Conservation (phyloP, 2,329 filamentous ascomycete species). For the Fusarium caatingaense region DNA sequence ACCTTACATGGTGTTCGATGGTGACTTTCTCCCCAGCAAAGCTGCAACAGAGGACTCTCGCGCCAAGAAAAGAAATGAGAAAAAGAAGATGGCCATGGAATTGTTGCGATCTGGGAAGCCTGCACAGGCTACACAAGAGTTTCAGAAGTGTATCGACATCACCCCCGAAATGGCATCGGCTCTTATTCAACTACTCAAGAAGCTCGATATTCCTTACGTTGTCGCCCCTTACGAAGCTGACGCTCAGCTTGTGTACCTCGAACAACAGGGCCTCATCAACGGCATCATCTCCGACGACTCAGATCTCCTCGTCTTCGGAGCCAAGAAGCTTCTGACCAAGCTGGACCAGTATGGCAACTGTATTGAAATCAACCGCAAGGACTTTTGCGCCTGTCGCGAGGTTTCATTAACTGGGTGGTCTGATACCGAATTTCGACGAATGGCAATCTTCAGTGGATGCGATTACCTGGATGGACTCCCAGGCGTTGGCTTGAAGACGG, state of each 20-base stretch:
- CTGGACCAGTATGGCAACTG: slow-evolving; percentile 94
- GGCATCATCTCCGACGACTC: slow-evolving; percentile 97
- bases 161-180: slow-evolving; percentile 95
- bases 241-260: slow-evolving; percentile 94
- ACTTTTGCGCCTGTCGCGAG: slow-evolving; percentile 90
- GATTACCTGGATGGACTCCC: slow-evolving; percentile 92
- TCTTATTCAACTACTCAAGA: slow-evolving; percentile 91
- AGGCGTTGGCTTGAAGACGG: slow-evolving; percentile 91
- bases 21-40: slow-evolving; percentile 94
- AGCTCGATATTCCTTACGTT: slow-evolving; percentile 81
- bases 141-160: slow-evolving; percentile 95
- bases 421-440: slow-evolving; percentile 88
- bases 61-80: slow-evolving; percentile 79
- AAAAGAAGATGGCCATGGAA: slow-evolving; percentile 79
- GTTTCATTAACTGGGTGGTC: slow-evolving; percentile 92
- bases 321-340: slow-evolving; percentile 90
- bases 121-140: slow-evolving; percentile 82
- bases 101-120: slow-evolving; percentile 84
- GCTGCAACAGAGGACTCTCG: slow-evolving; percentile 84
- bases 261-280: slow-evolving; percentile 82
- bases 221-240: slow-evolving; percentile 98
- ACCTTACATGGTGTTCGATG: slow-evolving; percentile 97
- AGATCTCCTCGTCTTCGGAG: slow-evolving; percentile 94
- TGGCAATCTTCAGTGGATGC: slow-evolving; percentile 97
- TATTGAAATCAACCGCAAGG: slow-evolving; percentile 87